Evolutionary conservation across 169 alveolate species (phyloP), one percentile per base, ranked within the genome.

Genomic region (Plasmodium gaboni): DNA sequence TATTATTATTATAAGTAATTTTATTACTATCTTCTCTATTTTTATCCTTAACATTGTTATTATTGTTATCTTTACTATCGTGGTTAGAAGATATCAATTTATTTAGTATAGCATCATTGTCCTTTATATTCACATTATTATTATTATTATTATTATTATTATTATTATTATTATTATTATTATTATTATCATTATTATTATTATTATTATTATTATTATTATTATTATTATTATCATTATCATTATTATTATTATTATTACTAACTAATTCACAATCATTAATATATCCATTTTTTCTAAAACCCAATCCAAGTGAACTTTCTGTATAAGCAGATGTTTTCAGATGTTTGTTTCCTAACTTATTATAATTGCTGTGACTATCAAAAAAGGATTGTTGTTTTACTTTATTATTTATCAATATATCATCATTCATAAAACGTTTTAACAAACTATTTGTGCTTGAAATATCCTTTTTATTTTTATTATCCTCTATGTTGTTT

Each of bases 391-490:
- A 0, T 38, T 38, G 46, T 5, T 38, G 46, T 5, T 38, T 38
- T 38, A 38, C 46, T 38, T 38, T 51, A 24, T 22, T 28, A 50
- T 70, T 46, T 17, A 19, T 44, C 10, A 24, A 50, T 32, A 67
- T 73, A 80, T 69, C 73, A 60, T 59, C 63, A 48, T 67, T 78
- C 9, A 64, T 65, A 26, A n/a, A 26, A 44, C 17, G 32, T 65
- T 65, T 78, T 13, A 61, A 9, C 6, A 74, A 19, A 9, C n/a
- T n/a, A 12, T 7, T 46, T 48, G 38, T 15, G 26, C 53, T 50
- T 10, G 48, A 22, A 65, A 24, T 50, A 28, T 57, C 67, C 32
- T 78, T 78, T n/a, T 48, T 60, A 65, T 78, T 65, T 78, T 78
- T 78, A 8, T 13, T 50, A 48, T 78, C 89, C 4, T 78, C 89